Evolutionary conservation across 164 flowering plant genomes (phyloP).

Genomic region (Dillenia turbinata): DNA sequence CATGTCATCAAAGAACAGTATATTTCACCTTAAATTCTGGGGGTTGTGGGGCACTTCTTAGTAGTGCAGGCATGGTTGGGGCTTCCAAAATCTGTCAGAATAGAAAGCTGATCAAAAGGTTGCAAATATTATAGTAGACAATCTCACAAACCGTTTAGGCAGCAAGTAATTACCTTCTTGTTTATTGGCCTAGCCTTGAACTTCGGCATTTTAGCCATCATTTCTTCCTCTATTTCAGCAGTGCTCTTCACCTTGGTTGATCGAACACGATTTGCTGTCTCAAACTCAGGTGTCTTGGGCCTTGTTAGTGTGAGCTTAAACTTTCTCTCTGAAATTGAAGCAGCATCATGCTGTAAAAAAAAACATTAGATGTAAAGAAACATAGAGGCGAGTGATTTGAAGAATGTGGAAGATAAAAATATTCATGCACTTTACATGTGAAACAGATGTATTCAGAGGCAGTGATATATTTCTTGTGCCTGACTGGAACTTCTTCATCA

Average conservation of each 20-base stretch:
- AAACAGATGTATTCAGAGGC: constrained; percentile 34
- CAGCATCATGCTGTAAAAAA: constrained; percentile 29
- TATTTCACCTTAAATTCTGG: constrained; percentile 78
- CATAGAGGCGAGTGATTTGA: too few species aligned
- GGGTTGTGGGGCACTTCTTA: constrained; percentile 68
- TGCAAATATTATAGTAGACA: neutral
- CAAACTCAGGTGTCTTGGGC: constrained; percentile 84
- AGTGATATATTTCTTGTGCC: constrained; percentile 60
- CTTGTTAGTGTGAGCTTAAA: constrained; percentile 72
- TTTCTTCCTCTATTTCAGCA: constrained; percentile 91
- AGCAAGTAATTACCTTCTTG: constrained; percentile 52
- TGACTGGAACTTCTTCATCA: constrained; percentile 78
- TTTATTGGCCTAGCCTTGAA: constrained; percentile 91
- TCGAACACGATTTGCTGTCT: constrained; percentile 74
- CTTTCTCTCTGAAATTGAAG: constrained; percentile 37
- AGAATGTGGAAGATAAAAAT: neutral
- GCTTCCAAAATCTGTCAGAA: constrained; percentile 66
- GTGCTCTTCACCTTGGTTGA: constrained; percentile 67
- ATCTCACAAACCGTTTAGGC: neutral
- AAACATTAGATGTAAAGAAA: neutral
- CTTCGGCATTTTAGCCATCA: constrained; percentile 93
- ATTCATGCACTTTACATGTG: constrained; percentile 36
- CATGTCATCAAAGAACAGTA: constrained; percentile 1
- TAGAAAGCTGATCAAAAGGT: neutral
- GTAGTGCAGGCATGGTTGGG: constrained; percentile 55